phyloP scores from a whole-genome alignment of 1,284 basidiomycete species.

The Phellopilus nigrolimitatus region DNA sequence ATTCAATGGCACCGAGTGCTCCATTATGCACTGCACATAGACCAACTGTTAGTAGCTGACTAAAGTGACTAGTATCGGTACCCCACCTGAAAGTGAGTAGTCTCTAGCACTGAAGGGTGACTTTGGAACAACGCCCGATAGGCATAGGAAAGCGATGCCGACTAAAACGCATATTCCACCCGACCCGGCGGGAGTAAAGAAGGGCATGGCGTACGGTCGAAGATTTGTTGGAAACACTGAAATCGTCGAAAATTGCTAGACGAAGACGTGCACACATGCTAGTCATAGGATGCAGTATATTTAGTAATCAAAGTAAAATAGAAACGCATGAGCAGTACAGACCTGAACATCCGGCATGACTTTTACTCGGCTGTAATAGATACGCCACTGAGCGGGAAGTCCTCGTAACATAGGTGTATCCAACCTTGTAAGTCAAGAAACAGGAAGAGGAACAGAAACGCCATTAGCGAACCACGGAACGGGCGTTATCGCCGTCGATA shows the following conservation, averaged over 20 bases:
- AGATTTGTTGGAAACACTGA: conserved; percentile 54
- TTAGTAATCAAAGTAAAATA: background rate
- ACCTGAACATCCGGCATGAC: conserved; percentile 40
- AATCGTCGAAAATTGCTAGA: conserved; percentile 49
- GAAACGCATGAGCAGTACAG: conserved; percentile 9
- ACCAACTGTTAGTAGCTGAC: too few relatives aligned
- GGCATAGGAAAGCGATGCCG: conserved; percentile 45
- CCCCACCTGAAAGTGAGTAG: conserved; percentile 55
- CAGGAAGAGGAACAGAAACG: background rate
- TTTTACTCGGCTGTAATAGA: conserved; percentile 38
- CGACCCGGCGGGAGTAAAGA: conserved; percentile 47
- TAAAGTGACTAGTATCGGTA: too few relatives aligned
- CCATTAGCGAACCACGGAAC: background rate
- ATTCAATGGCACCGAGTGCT: conserved; percentile 37
- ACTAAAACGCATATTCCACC: conserved; percentile 61
- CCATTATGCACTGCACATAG: conserved; percentile 60
- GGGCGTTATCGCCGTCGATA: too few relatives aligned
- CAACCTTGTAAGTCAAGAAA: conserved; percentile 34
- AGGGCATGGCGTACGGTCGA: conserved; percentile 34
- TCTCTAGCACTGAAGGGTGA: conserved; percentile 67
- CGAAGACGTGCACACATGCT: conserved; percentile 57
- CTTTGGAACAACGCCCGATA: conserved; percentile 49
- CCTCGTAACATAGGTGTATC: conserved; percentile 38
- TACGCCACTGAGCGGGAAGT: conserved; percentile 50
- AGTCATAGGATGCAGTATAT: conserved; percentile 13